phyloP scores from a whole-genome alignment of 192 early-diverging fungal genomes.

The Podila minutissima region DNA sequence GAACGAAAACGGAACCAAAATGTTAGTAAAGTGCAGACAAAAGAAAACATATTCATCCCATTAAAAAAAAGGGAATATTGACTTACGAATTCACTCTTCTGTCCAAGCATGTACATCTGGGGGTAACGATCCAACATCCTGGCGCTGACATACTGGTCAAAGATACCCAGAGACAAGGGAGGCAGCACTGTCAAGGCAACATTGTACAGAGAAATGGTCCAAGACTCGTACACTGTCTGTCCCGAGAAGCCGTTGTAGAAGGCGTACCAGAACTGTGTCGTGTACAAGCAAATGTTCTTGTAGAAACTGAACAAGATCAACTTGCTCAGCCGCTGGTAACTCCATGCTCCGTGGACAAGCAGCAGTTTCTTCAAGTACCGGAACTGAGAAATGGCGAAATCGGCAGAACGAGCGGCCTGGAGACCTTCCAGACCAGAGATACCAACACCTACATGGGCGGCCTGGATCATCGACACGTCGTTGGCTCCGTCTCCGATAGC shows the following conservation, averaged over 20 bases:
- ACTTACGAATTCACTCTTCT: constrained; percentile 71
- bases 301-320: constrained; percentile 98
- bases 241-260: constrained; percentile 97
- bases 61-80: not conserved
- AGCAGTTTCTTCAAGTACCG: constrained; percentile 93
- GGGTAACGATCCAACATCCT: constrained; percentile 98
- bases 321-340: constrained; percentile 95
- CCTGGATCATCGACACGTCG: constrained; percentile 99
- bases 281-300: constrained; percentile 98
- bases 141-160: constrained; percentile 94
- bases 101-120: constrained; percentile 93
- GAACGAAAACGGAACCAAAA: not conserved
- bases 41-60: not conserved
- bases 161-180: constrained; percentile 94
- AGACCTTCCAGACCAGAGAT: constrained; percentile 97
- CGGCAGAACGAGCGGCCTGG: constrained; percentile 96
- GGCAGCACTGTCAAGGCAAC: constrained; percentile 95
- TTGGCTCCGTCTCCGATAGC: constrained; percentile 99
- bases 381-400: constrained; percentile 99
- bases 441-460: constrained; percentile 98
- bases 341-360: constrained; percentile 97
- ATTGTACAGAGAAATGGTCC: constrained; percentile 96
- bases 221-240: constrained; percentile 97
- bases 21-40: not conserved
- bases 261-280: constrained; percentile 98